Evolutionary conservation across 805 yeast genomes (phyloP).

Genomic region (Geotrichum ghanense): DNA sequence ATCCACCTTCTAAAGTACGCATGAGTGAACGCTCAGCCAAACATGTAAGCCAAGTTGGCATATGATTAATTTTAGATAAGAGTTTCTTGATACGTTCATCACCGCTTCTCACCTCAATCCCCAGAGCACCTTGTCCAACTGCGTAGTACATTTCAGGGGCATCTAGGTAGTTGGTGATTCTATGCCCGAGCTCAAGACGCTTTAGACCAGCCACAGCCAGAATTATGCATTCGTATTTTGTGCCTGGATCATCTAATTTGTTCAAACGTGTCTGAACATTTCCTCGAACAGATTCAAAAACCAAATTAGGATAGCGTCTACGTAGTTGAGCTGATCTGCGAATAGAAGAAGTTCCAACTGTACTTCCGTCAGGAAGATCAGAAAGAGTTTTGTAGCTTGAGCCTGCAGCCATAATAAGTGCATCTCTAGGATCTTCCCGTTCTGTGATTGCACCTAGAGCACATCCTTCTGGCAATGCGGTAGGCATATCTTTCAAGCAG

Average conservation of each 20-base stretch:
- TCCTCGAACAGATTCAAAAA: constrained; percentile 81
- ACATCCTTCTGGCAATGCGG: constrained; percentile 79
- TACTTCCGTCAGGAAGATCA: constrained; percentile 74
- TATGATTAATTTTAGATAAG: constrained; percentile 54
- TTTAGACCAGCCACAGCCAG: constrained; percentile 88
- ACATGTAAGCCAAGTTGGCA: constrained; percentile 61
- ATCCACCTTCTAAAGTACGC: constrained; percentile 91
- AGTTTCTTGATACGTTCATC: constrained; percentile 50
- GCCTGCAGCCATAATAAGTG: constrained; percentile 60
- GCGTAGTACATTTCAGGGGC: constrained; percentile 85
- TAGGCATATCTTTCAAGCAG: constrained; percentile 86
- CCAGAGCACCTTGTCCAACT: constrained; percentile 98
- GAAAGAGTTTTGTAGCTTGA: constrained; percentile 51
- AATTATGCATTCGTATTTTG: constrained; percentile 60
- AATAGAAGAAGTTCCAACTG: constrained; percentile 93
- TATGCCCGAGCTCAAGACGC: constrained; percentile 56
- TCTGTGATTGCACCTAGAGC: constrained; percentile 77
- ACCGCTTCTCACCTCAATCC: constrained; percentile 71
- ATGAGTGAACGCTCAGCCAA: constrained; percentile 79
- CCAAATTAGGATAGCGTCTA: constrained; percentile 63
- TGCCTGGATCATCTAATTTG: constrained; percentile 64
- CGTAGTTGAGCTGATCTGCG: constrained; percentile 87
- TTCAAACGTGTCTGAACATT: constrained; percentile 65
- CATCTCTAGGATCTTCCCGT: constrained; percentile 91
- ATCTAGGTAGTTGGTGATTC: constrained; percentile 65